Percentiles rank a stretch among this genome's conserved stretches.
Conservation (phyloP, 768 basidiomycete genomes). For the Tulasnella sp. region DNA sequence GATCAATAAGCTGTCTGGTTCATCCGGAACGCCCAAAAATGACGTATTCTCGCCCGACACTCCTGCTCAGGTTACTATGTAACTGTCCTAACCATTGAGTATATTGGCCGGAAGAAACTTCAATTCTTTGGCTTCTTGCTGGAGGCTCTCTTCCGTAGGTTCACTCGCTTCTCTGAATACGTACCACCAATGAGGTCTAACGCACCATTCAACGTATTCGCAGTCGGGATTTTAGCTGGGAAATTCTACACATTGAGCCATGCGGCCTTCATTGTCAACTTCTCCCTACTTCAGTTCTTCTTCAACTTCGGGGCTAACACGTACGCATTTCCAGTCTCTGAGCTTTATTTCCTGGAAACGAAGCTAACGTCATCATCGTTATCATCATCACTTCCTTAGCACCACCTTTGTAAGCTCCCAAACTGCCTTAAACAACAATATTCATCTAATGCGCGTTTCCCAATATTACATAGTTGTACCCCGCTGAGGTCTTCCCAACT, state of each 20-base stretch:
- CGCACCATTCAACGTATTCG: no score
- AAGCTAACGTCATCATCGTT: no score
- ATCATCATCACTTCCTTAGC: no score
- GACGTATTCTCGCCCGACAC: no score
- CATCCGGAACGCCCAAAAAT: no score
- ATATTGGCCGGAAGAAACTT: conserved; percentile 62
- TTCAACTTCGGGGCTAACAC: conserved; percentile 74
- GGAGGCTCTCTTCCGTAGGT: conserved; percentile 51
- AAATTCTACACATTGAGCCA: conserved; percentile 47
- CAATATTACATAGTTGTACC: conserved; percentile 46
- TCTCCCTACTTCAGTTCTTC: conserved; percentile 62
- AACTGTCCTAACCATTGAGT: conserved; percentile 58
- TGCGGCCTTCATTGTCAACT: conserved; percentile 57
- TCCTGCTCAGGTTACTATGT: conserved; percentile 57
- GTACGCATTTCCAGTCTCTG: conserved; percentile 31
- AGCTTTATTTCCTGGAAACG: not conserved
- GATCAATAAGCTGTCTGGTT: no score
- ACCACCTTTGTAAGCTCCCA: no score
- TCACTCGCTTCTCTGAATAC: not conserved
- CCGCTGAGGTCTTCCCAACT: conserved; percentile 73
- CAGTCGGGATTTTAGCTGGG: conserved; percentile 62
- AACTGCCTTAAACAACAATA: no score
- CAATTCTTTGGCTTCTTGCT: conserved; percentile 66
- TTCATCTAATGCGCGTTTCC: conserved; percentile 18
- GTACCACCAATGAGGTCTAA: no score